Conservation (phyloP, 139 green algal species). For the Tetratostichococcus sp. region DNA sequence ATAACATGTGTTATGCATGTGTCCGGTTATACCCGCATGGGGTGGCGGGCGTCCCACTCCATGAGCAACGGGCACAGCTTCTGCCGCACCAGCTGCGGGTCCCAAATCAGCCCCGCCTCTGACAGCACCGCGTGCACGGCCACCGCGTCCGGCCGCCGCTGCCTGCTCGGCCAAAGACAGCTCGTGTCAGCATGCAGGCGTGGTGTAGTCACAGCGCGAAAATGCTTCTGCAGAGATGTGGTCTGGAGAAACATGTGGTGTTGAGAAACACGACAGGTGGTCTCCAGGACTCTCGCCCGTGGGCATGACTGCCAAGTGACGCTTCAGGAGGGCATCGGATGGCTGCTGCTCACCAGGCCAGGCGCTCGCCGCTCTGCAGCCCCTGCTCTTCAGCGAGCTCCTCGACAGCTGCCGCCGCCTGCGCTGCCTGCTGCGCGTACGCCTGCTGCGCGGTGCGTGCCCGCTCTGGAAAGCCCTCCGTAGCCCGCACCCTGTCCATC, state of each 20-base stretch:
- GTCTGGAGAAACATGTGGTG: no score
- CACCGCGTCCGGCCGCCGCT: not conserved
- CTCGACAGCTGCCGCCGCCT: slow-evolving; percentile 16
- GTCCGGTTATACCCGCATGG: not conserved
- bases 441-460: slow-evolving; percentile 13
- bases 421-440: slow-evolving; percentile 14
- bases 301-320: not conserved
- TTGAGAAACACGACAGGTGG: no score
- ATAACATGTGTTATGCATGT: no score
- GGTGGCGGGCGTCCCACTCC: slow-evolving; percentile 61
- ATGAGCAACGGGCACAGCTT: slow-evolving; percentile 67
- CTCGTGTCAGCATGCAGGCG: no score
- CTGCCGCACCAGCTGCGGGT: slow-evolving; percentile 28
- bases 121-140: not conserved
- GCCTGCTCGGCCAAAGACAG: slow-evolving; percentile 5
- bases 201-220: not conserved
- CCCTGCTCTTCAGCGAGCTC: slow-evolving; percentile 5
- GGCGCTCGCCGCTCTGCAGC: not conserved
- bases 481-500: slow-evolving; percentile 7
- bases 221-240: no score
- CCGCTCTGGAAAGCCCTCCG: slow-evolving; percentile 20
- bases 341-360: slow-evolving; percentile 12
- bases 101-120: slow-evolving; percentile 30
- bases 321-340: not conserved
- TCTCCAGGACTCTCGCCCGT: not conserved